These are phyloP conservation scores for Curvularia sp. DNA, from an alignment of 2,329 filamentous ascomycete species.

Conservation along the genomic window DNA sequence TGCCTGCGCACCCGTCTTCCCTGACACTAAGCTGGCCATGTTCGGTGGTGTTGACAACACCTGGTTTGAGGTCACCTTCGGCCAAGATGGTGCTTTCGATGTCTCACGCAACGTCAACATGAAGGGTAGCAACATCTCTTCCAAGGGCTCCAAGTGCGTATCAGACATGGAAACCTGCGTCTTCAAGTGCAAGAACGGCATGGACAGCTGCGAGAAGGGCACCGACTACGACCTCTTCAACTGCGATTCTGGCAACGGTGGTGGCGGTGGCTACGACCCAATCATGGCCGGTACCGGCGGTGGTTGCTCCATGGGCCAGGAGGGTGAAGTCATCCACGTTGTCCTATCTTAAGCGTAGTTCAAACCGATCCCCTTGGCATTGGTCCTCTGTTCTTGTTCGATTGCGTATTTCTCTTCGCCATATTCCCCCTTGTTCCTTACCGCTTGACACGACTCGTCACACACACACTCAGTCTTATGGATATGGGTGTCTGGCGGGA, in stretches of 20 bases:
- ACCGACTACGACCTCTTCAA: constrained; percentile 51
- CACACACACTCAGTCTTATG: constrained; percentile 12
- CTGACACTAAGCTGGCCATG: constrained; percentile 42
- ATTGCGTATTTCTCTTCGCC: constrained; percentile 29
- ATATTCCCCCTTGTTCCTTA: constrained; percentile 30
- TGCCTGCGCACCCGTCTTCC: constrained; percentile 52
- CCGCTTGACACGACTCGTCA: constrained; percentile 27
- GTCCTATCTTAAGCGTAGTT: constrained; percentile 28
- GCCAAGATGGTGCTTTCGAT: constrained; percentile 51
- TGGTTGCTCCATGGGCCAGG: constrained; percentile 42
- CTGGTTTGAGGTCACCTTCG: constrained; percentile 56
- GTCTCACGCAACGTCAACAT: constrained; percentile 57
- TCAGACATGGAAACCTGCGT: constrained; percentile 55
- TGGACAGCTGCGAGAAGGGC: constrained; percentile 46
- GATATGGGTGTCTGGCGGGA: constrained; percentile 20
- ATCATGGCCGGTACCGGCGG: constrained; percentile 39
- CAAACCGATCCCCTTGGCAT: constrained; percentile 19
- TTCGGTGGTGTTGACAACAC: constrained; percentile 55
- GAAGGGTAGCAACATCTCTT: constrained; percentile 52
- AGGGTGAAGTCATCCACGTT: constrained; percentile 40
- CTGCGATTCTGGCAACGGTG: constrained; percentile 40
- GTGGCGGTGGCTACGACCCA: constrained; percentile 42
- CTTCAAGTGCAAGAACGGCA: constrained; percentile 52
- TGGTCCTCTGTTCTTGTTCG: constrained; percentile 18
- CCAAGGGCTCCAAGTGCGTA: constrained; percentile 52